These are phyloP conservation scores for Blastomyces gilchristii DNA, from an alignment of 2,329 filamentous ascomycete species.

Conservation along the genomic window DNA sequence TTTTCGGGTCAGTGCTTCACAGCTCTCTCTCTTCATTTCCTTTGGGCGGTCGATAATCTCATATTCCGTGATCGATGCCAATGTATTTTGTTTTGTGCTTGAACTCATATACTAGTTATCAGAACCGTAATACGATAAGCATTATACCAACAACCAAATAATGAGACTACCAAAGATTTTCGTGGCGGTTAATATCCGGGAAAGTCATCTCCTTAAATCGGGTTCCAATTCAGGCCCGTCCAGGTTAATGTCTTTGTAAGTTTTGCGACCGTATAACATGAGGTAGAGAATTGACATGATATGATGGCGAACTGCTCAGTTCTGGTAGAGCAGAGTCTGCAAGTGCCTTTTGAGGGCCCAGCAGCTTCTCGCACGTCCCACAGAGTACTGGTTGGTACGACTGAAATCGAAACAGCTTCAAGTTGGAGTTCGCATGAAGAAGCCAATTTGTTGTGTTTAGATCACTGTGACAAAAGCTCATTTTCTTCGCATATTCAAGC, in stretches of 20 bases:
- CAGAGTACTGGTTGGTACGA: slow-evolving; percentile 11
- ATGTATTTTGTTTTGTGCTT: slow-evolving; percentile 14
- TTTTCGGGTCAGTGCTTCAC: neutral
- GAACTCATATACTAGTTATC: slow-evolving; percentile 11
- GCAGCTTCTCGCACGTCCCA: neutral
- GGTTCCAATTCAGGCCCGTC: neutral
- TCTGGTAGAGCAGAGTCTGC: slow-evolving; percentile 17
- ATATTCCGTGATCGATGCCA: neutral
- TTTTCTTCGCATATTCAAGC: slow-evolving; percentile 16
- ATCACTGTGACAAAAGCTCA: slow-evolving; percentile 16
- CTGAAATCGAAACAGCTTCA: slow-evolving; percentile 16
- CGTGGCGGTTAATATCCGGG: neutral
- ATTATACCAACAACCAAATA: neutral
- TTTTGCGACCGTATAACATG: slow-evolving; percentile 18
- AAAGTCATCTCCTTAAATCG: slow-evolving; percentile 13
- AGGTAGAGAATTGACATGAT: slow-evolving; percentile 16
- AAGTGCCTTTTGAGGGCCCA: slow-evolving; percentile 16
- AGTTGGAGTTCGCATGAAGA: slow-evolving; percentile 13
- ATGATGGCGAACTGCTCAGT: slow-evolving; percentile 17
- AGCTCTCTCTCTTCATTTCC: neutral
- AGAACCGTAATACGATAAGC: slow-evolving; percentile 11
- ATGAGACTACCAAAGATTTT: neutral
- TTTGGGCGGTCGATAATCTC: neutral
- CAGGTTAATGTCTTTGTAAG: neutral
- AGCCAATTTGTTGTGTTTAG: slow-evolving; percentile 12